Conservation (phyloP, 805 yeast genomes). For the Candida taoyuanica region DNA sequence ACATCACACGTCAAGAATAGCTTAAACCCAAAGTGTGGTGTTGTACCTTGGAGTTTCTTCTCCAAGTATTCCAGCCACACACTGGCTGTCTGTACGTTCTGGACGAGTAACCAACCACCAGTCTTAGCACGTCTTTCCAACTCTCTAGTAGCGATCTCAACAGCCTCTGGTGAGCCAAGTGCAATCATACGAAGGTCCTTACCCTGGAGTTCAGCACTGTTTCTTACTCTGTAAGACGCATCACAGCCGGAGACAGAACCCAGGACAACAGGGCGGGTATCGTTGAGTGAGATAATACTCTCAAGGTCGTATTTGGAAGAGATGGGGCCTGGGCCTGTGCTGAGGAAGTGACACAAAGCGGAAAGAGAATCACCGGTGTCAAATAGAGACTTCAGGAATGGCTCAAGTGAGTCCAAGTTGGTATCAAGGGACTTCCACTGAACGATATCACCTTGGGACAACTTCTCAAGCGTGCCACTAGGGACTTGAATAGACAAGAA, state of each 20-base stretch:
- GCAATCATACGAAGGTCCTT: slow-evolving; percentile 44
- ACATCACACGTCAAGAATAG: slow-evolving; percentile 63
- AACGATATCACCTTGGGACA: slow-evolving; percentile 1
- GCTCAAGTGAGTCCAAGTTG: slow-evolving; percentile 2
- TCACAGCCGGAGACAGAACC: slow-evolving; percentile 63
- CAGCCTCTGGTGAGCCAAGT: slow-evolving; percentile 71
- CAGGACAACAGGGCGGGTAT: slow-evolving; percentile 41
- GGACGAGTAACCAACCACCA: slow-evolving; percentile 72
- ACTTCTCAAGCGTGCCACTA: not conserved
- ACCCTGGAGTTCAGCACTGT: slow-evolving; percentile 33
- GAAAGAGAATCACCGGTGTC: slow-evolving; percentile 16
- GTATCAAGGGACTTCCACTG: slow-evolving; percentile 1
- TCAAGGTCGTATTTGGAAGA: slow-evolving; percentile 32
- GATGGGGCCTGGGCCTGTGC: slow-evolving; percentile 27
- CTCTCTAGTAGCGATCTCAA: slow-evolving; percentile 50
- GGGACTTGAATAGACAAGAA: slow-evolving; percentile 7
- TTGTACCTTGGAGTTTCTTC: slow-evolving; percentile 35
- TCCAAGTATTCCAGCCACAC: slow-evolving; percentile 56
- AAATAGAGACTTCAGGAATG: slow-evolving; percentile 7
- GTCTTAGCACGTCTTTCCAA: slow-evolving; percentile 39
- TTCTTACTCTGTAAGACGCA: slow-evolving; percentile 50
- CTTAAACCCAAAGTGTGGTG: slow-evolving; percentile 37
- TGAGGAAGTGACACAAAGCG: slow-evolving; percentile 25
- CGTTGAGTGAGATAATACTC: slow-evolving; percentile 24
- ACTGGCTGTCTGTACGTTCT: slow-evolving; percentile 73